phyloP scores from a whole-genome alignment of 2,329 filamentous ascomycete genomes.

The Huntiella abstrusa region DNA sequence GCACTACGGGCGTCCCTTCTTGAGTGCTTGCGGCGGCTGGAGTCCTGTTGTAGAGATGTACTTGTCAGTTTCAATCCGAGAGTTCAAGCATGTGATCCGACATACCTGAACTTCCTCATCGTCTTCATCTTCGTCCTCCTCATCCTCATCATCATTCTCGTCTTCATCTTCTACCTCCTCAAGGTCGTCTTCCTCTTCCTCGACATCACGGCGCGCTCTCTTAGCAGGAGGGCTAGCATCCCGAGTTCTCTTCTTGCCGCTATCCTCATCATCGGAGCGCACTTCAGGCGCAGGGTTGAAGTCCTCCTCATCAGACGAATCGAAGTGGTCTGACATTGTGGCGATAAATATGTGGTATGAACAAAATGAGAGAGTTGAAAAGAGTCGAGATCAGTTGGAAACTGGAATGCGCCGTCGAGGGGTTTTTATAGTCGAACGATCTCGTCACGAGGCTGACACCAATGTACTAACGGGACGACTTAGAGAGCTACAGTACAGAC shows the following conservation, averaged over 20 bases:
- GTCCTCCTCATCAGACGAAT: slow-evolving; percentile 62
- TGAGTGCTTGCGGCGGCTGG: slow-evolving; percentile 53
- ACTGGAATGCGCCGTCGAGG: neutral
- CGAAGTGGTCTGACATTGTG: slow-evolving; percentile 14
- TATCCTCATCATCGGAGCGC: slow-evolving; percentile 50
- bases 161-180: slow-evolving; percentile 14
- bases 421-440: neutral
- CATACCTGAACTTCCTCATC: slow-evolving; percentile 44
- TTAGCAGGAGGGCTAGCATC: slow-evolving; percentile 12
- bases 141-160: slow-evolving; percentile 22
- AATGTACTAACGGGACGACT: no score
- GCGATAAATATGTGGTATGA: neutral
- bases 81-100: neutral
- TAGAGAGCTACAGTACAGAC: no score
- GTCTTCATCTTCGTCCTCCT: slow-evolving; percentile 21
- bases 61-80: neutral
- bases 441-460: neutral
- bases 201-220: slow-evolving; percentile 3
- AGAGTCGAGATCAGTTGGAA: neutral
- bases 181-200: slow-evolving; percentile 9
- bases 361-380: neutral
- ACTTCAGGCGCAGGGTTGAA: slow-evolving; percentile 72
- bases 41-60: slow-evolving; percentile 22
- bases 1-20: slow-evolving; percentile 57
- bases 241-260: slow-evolving; percentile 24